These are phyloP conservation scores for Postia placenta DNA, from an alignment of 768 basidiomycete genomes.

Conservation along the genomic window DNA sequence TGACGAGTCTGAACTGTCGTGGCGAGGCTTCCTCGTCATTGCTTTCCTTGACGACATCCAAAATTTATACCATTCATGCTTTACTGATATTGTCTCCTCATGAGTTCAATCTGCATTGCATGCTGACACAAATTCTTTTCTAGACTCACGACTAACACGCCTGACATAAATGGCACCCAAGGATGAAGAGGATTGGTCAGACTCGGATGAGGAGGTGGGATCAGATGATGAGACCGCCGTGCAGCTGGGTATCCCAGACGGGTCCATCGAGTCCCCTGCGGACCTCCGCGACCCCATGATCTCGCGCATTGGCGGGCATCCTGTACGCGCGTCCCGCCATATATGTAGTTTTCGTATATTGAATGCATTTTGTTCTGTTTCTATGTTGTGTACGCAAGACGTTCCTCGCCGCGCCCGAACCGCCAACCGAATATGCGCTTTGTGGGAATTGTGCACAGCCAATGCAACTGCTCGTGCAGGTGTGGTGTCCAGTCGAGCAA, in stretches of 20 bases:
- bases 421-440: conserved; percentile 57
- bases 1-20: conserved; percentile 77
- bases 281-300: conserved; percentile 75
- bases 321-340: conserved; percentile 65
- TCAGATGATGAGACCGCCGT: conserved; percentile 65
- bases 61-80: conserved; percentile 88
- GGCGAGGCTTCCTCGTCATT: conserved; percentile 55
- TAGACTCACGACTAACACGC: not conserved
- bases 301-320: conserved; percentile 85
- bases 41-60: conserved; percentile 55
- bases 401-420: conserved; percentile 60
- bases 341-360: conserved; percentile 37
- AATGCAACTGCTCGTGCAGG: conserved; percentile 79
- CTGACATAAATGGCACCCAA: conserved; percentile 20
- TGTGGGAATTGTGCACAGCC: conserved; percentile 69
- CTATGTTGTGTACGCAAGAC: conserved; percentile 41
- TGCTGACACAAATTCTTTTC: not conserved
- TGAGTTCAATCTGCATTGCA: conserved; percentile 11
- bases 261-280: conserved; percentile 44
- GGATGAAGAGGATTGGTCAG: conserved; percentile 68
- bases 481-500: conserved; percentile 87
- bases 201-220: conserved; percentile 63
- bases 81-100: conserved; percentile 52
- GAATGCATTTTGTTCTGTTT: conserved; percentile 26
- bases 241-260: conserved; percentile 77